These are phyloP conservation scores for Cochlearia excelsa DNA, from an alignment of 345 rosid genomes.

Conservation along the genomic window DNA sequence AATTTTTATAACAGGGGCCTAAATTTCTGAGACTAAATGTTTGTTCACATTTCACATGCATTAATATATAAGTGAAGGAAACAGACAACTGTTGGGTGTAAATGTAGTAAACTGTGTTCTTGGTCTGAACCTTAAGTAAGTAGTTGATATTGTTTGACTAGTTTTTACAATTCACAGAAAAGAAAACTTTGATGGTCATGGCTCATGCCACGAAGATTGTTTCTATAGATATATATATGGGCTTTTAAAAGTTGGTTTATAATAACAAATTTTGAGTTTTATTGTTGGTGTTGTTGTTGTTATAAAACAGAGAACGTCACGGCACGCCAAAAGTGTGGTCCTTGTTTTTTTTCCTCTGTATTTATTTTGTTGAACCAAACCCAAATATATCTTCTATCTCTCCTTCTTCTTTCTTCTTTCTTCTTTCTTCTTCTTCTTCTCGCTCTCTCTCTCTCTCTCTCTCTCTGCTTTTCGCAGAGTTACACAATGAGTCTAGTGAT, in stretches of 20 bases:
- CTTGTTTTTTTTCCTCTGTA: conserved; percentile 4
- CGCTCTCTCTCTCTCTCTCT: conserved; percentile 5
- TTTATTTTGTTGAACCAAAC: background rate
- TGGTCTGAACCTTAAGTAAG: conserved; percentile 7
- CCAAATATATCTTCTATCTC: conserved; percentile 15
- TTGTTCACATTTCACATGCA: too few species aligned
- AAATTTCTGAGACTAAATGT: too few species aligned
- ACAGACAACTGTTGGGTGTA: background rate
- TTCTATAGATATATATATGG: background rate
- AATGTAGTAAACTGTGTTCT: conserved; percentile 11
- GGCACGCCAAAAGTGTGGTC: conserved; percentile 38
- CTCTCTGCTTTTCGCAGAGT: background rate
- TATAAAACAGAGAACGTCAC: conserved; percentile 27
- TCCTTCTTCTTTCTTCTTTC: background rate
- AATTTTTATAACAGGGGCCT: conserved; percentile 19
- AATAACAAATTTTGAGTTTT: background rate
- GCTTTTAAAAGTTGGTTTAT: too few species aligned
- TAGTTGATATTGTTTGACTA: conserved; percentile 10
- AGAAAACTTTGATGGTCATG: too few species aligned
- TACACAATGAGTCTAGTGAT: conserved; percentile 34
- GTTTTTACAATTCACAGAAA: too few species aligned
- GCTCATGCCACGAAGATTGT: background rate
- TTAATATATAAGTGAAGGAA: too few species aligned
- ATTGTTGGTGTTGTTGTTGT: background rate
- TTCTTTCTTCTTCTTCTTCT: conserved; percentile 7